These are phyloP conservation scores for Diaporthe sp. DNA, from an alignment of 2,329 filamentous ascomycete genomes.

Conservation along the genomic window DNA sequence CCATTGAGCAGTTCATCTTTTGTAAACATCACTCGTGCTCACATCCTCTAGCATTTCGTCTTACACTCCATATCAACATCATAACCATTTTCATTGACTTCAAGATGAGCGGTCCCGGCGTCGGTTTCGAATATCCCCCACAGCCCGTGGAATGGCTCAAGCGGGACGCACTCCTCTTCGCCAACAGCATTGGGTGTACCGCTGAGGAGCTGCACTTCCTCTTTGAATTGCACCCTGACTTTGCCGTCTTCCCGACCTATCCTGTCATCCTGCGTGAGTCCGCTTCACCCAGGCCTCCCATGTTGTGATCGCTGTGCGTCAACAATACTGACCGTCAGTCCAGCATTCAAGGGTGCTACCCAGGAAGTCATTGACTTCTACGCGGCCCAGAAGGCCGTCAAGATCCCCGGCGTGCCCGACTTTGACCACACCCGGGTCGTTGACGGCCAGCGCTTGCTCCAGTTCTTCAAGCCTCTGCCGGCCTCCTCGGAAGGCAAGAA, in stretches of 20 bases:
- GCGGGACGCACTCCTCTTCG: conserved; percentile 90
- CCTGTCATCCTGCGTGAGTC: conserved; percentile 81
- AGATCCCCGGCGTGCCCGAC: conserved; percentile 82
- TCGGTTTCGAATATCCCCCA: conserved; percentile 84
- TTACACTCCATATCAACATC: conserved; percentile 37
- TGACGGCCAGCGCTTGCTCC: conserved; percentile 86
- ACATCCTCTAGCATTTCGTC: conserved; percentile 40
- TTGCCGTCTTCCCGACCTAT: conserved; percentile 91
- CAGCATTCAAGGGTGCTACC: conserved; percentile 81
- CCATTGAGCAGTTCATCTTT: not conserved
- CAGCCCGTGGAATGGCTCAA: conserved; percentile 87
- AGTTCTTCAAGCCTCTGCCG: conserved; percentile 83
- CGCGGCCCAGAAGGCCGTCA: conserved; percentile 73
- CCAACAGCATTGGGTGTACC: conserved; percentile 86
- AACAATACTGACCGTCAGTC: conserved; percentile 8
- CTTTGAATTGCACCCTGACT: conserved; percentile 90
- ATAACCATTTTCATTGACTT: not conserved
- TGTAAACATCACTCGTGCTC: not conserved
- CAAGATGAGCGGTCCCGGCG: conserved; percentile 66
- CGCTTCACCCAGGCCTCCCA: not conserved
- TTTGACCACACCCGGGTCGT: conserved; percentile 83
- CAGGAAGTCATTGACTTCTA: conserved; percentile 90
- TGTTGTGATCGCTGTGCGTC: not conserved
- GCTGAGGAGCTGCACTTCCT: conserved; percentile 93
- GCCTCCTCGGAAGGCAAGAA: conserved; percentile 77